A percentile compares a stretch with the other conserved stretches of the same genome.
Evolutionary conservation across 257 asterid species (phyloP).

Genomic region (Nicotiana noctiflora): DNA sequence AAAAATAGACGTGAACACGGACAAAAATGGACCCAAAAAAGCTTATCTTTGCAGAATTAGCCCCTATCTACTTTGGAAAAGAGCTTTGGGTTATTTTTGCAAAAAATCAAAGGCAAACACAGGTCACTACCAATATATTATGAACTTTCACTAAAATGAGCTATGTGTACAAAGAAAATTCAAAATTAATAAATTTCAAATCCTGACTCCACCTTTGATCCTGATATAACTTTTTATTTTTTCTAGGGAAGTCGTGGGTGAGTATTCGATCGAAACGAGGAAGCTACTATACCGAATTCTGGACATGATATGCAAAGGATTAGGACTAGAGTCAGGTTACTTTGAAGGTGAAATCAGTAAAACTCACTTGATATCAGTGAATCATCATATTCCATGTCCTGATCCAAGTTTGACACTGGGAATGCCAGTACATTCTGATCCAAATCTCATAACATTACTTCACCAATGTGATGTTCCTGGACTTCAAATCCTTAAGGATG

Average conservation of each 20-base stretch:
- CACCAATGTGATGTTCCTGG: slow-evolving; percentile 36
- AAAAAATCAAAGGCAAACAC: too few relatives aligned
- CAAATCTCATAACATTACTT: slow-evolving; percentile 59
- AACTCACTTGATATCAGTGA: slow-evolving; percentile 40
- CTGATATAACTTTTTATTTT: not conserved
- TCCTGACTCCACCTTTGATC: slow-evolving; percentile 14
- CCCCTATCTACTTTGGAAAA: too few relatives aligned
- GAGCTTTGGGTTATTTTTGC: too few relatives aligned
- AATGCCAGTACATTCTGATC: slow-evolving; percentile 59
- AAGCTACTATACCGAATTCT: slow-evolving; percentile 31
- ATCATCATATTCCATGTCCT: slow-evolving; percentile 69
- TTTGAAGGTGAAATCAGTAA: slow-evolving; percentile 35
- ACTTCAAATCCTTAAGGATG: slow-evolving; percentile 33
- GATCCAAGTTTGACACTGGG: slow-evolving; percentile 66
- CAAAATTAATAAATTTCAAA: too few relatives aligned
- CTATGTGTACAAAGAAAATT: too few relatives aligned
- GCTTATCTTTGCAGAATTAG: too few relatives aligned
- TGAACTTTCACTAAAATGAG: too few relatives aligned
- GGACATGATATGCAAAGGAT: slow-evolving; percentile 43
- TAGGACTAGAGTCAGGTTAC: slow-evolving; percentile 34
- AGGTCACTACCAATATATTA: too few relatives aligned
- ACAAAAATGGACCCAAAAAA: too few relatives aligned
- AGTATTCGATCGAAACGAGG: slow-evolving; percentile 36
- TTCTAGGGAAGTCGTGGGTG: slow-evolving; percentile 21
- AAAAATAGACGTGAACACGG: too few relatives aligned